Evolutionary conservation across 108 stramenopile species (phyloP), one percentile per base, ranked within the genome.

Genomic region (Nitzschia sp.): DNA sequence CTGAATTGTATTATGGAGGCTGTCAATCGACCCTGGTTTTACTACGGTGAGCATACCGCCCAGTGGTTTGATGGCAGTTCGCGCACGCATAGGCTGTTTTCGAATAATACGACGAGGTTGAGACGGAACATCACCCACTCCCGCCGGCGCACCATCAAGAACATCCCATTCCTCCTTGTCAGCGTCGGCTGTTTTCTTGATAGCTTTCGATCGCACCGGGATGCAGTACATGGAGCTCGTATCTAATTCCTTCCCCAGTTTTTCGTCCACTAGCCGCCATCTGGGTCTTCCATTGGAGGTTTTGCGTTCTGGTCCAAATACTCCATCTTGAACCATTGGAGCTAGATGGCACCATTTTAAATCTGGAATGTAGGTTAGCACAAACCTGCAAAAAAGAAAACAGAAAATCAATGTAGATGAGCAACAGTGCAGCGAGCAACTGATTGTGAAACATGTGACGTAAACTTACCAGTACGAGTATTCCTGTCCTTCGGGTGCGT

Each of bases 161-260:
- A 94, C 76, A 65, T 91, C 87, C 94, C 94, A 95, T 77, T 91
- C 85, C 75, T 95, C 94, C 44, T 87, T 84, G 57, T 95, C 91
- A 16, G 94, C 94, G 75, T 95, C 91, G 17, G 68, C 84, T 8
- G 87, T 85, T 32, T 83, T 79, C 28, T 80, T 83, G 61, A 90
- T 68, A 4, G 82, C 78, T 25, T 68, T 63, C 21, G 89, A 77
- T 50, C 68, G 78, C 6, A 92, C 78, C 9, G 81, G 75, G 58
- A 79, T 76, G 58, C 89, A 87, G 66, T 78, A 85, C 1, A 70
- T 60, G 21, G 85, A 75, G 72, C 80, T 87, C 15, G 85, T 83
- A 56, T 95, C 94, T 31, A 95, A 56, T 76, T 95, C 93, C 54
- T 91, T 80, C 16, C 93, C 90, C 36, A 88, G 78, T 1, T 61